These are phyloP conservation scores for Fennellomyces sp. DNA, from an alignment of 371 early-diverging fungal genomes.

Conservation along the genomic window DNA sequence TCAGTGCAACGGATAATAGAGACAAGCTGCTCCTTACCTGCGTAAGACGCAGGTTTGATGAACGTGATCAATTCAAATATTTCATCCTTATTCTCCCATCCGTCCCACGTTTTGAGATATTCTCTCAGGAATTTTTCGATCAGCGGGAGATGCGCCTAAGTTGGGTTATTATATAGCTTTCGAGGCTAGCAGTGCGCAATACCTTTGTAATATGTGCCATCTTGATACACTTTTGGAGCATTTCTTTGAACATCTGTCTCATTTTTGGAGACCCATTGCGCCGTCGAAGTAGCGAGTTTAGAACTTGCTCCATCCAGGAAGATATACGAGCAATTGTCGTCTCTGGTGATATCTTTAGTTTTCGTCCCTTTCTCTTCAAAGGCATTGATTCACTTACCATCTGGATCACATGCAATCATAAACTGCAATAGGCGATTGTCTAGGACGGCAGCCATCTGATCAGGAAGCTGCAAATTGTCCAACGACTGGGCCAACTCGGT, in stretches of 20 bases:
- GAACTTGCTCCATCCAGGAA: conserved; percentile 46
- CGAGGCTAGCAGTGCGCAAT: not conserved
- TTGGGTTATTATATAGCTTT: not conserved
- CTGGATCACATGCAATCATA: conserved; percentile 34
- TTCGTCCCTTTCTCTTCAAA: not conserved
- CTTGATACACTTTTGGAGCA: conserved; percentile 2
- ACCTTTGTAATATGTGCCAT: not conserved
- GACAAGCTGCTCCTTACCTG: conserved; percentile 32
- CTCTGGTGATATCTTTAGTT: not conserved
- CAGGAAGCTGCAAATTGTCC: conserved; percentile 42
- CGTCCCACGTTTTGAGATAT: conserved; percentile 56
- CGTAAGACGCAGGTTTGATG: conserved; percentile 44
- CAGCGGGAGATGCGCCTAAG: conserved; percentile 54
- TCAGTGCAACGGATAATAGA: not conserved
- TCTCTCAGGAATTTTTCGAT: conserved; percentile 48
- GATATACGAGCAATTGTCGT: conserved; percentile 46
- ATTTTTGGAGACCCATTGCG: conserved; percentile 31
- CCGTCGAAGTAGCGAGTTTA: conserved; percentile 35
- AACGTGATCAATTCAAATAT: conserved; percentile 52
- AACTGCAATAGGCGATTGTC: conserved; percentile 54
- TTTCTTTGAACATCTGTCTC: conserved; percentile 1
- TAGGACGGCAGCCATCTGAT: conserved; percentile 48
- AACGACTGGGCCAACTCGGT: conserved; percentile 32
- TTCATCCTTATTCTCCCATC: conserved; percentile 46
- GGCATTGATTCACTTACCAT: conserved; percentile 19